A percentile compares a stretch with the other conserved stretches of the same genome.
These are phyloP conservation scores for Astragalus membranaceus DNA, from an alignment of 306 rosid genomes.

Conservation along the genomic window DNA sequence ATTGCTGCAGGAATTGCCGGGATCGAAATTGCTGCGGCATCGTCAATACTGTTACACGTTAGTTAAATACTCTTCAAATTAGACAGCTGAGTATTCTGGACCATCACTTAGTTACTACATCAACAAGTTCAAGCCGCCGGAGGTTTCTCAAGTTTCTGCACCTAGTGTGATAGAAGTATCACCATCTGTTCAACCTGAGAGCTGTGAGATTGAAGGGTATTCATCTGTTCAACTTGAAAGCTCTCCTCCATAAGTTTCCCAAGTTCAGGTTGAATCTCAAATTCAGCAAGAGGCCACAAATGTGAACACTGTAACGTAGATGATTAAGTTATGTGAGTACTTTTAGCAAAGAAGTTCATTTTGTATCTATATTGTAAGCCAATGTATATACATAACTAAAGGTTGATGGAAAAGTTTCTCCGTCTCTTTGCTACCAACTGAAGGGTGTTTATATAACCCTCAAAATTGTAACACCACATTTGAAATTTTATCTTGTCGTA, in stretches of 20 bases:
- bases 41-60: slow-evolving; percentile 70
- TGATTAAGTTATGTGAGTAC: too few relatives aligned
- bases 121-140: slow-evolving; percentile 61
- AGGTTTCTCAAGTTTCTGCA: slow-evolving; percentile 37
- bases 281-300: slow-evolving; percentile 21
- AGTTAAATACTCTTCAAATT: slow-evolving; percentile 53
- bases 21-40: slow-evolving; percentile 61
- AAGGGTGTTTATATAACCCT: too few relatives aligned
- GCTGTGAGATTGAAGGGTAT: slow-evolving; percentile 18
- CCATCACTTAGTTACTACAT: slow-evolving; percentile 82
- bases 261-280: slow-evolving; percentile 34
- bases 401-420: slow-evolving; percentile 8
- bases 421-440: neutral
- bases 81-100: slow-evolving; percentile 57
- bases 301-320: slow-evolving; percentile 18
- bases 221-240: slow-evolving; percentile 21
- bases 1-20: slow-evolving; percentile 57
- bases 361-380: slow-evolving; percentile 5
- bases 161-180: slow-evolving; percentile 34
- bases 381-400: slow-evolving; percentile 7
- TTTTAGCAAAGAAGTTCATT: slow-evolving; percentile 17
- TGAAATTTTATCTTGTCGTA: too few relatives aligned
- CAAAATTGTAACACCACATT: too few relatives aligned
- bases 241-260: slow-evolving; percentile 27
- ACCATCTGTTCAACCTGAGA: neutral